Base-by-base conservation (phyloP, 768 basidiomycete species). In the Termitomyces sp. region DNA sequence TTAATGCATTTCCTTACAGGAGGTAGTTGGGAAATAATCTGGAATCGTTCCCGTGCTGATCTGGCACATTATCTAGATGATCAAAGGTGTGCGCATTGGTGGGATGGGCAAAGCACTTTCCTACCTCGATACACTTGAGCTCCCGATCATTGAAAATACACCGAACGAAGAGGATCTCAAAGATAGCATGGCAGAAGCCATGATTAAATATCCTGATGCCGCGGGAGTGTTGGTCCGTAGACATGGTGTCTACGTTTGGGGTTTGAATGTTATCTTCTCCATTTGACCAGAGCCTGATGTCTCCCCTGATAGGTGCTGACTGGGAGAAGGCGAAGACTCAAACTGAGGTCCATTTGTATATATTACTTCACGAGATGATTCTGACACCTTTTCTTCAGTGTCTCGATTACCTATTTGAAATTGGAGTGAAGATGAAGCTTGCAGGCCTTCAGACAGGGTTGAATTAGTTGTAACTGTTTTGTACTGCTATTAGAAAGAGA, bases 271-370 rank as follows among this genome's bases (percentile, higher is more conserved):
- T 4, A 14, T 27, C 12, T 12, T 13, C 18, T 27, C 14, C 8
- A 57, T 16, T 13, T 18, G 20, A 55, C 1, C 26, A 34, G 57
- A 43, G 54, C 6, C 57, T 36, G 24, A 64, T 48, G 44, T 20
- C 6, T 20, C 44, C 4, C 53, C 56, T n/a, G 48, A 43, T 57
- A 85, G 83, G 80, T 20, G 67, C 76, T 47, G 83, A 90, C 66
- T 94, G 92, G 92, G 83, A 92, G 71, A 91, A 89, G 67, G 91
- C 92, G 9, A 94, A 94, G 72, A 90, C 90, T 0, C 92, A 94
- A 65, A 84, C 90, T 0, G 92, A 94, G 79, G 88, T 85, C 42
- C 52, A 51, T 53, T 29, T 49, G 16, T n/a, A 22, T 48, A 31
- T 51, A 9, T 43, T n/a, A n/a, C 56, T 34, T 53, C 14, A 22